Evolutionary conservation across 192 early-diverging fungal genomes (phyloP), one percentile per base, ranked within the genome.

Genomic region (Backusella sp.): DNA sequence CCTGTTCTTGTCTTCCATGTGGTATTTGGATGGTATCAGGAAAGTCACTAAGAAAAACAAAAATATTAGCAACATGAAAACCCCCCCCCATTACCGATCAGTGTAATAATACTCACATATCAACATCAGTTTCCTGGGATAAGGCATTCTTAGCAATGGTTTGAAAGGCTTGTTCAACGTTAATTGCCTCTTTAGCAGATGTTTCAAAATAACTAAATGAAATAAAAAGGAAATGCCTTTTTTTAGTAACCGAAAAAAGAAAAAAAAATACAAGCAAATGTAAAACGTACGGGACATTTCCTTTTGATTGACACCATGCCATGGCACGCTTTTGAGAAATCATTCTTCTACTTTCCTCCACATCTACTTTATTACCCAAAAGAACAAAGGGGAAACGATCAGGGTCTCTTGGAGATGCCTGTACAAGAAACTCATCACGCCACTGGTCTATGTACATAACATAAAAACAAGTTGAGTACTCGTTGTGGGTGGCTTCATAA

Each of bases 351-450:
- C 84, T 86, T 75, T 98, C 96, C 79, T 98, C 97, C 84, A 99
- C 84, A 81, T 99, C 98, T 62, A 99, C 90, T 89, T 99, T 99
- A 87, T 99, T 99, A 62, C 97, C 98, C 17, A 99, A 84, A 6
- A 99, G 94, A 67, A 99, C 95, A 87, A 99, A 99, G 62, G 98
- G 98, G 83, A 99, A 99, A 85, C 93, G 95, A 76, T 98, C 96
- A 9, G 97, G 95, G 67, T 97, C 95, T 70, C 93, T 84, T 34
- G 97, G 96, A 34, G 90, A 93, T 21, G 95, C 95, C 81, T 99
- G 98, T 28, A 98, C 87, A 84, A 99, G 83, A 77, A 99, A 99
- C 87, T 99, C 98, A 84, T 99, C 97, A 80, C 95, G 88, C 98
- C 98, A 99, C 82, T 90, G 93, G 81, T 97, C 96, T 79, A 56